Evolutionary conservation across 2,329 filamentous ascomycete genomes (phyloP).

Genomic region (Boeremia exigua): DNA sequence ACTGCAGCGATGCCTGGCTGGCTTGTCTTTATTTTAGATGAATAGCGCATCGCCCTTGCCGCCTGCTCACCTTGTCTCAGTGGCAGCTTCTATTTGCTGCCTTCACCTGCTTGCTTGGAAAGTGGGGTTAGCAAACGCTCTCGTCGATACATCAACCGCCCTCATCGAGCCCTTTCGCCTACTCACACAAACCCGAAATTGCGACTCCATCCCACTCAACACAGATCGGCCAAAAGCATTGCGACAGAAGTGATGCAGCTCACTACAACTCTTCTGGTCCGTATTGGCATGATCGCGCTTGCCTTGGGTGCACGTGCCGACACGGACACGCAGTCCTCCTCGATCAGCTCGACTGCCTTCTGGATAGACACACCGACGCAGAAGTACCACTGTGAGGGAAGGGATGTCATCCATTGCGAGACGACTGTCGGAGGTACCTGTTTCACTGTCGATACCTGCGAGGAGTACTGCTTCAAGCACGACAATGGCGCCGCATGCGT

Average conservation of each 20-base stretch:
- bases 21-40: too few relatives aligned
- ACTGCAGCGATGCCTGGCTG: too few relatives aligned
- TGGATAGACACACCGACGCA: neutral
- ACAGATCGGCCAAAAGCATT: neutral
- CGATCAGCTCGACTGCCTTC: neutral
- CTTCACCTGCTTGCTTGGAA: neutral
- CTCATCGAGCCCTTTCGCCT: neutral
- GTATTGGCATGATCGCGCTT: slow-evolving; percentile 1
- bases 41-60: neutral
- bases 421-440: neutral
- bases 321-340: neutral
- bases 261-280: neutral
- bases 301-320: neutral
- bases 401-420: slow-evolving; percentile 3
- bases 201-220: neutral
- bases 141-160: neutral
- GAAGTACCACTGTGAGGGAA: neutral
- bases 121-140: slow-evolving; percentile 4
- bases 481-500: slow-evolving; percentile 4
- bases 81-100: slow-evolving; percentile 1
- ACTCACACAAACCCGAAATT: neutral
- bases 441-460: neutral
- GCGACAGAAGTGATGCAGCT: neutral
- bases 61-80: neutral
- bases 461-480: slow-evolving; percentile 1